Conservation (phyloP, 1,284 basidiomycete species). For the Irpex rosettiformis region DNA sequence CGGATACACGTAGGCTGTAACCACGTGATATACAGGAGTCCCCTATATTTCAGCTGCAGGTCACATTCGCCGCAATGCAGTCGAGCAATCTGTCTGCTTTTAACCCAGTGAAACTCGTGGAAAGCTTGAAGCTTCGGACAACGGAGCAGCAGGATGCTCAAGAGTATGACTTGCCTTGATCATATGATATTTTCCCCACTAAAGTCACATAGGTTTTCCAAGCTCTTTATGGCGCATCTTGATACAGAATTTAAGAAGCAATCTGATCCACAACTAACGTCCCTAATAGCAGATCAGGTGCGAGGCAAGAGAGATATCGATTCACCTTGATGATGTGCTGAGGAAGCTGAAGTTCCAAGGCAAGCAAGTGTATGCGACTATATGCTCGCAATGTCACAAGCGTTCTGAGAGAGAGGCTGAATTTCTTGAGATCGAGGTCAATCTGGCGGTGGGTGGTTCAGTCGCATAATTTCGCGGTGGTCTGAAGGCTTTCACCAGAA, state of each 20-base stretch:
- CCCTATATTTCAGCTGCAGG: slow-evolving; percentile 71
- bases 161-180: slow-evolving; percentile 56
- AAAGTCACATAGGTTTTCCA: slow-evolving; percentile 71
- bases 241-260: slow-evolving; percentile 83
- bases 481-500: slow-evolving; percentile 40
- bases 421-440: slow-evolving; percentile 87
- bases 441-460: slow-evolving; percentile 53
- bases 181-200: slow-evolving; percentile 14
- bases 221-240: slow-evolving; percentile 87
- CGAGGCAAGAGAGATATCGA: slow-evolving; percentile 4
- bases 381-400: slow-evolving; percentile 67
- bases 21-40: slow-evolving; percentile 44
- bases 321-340: background rate
- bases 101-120: slow-evolving; percentile 80
- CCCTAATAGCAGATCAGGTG: slow-evolving; percentile 71
- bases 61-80: slow-evolving; percentile 81
- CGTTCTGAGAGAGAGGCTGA: slow-evolving; percentile 62
- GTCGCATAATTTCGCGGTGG: background rate
- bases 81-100: slow-evolving; percentile 64
- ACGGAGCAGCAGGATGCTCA: slow-evolving; percentile 92
- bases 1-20: background rate
- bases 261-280: slow-evolving; percentile 51
- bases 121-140: slow-evolving; percentile 75
- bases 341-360: slow-evolving; percentile 73
- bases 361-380: slow-evolving; percentile 72